Conservation (phyloP, 179 eudicot genomes). For the Amaranthus tricolor region DNA sequence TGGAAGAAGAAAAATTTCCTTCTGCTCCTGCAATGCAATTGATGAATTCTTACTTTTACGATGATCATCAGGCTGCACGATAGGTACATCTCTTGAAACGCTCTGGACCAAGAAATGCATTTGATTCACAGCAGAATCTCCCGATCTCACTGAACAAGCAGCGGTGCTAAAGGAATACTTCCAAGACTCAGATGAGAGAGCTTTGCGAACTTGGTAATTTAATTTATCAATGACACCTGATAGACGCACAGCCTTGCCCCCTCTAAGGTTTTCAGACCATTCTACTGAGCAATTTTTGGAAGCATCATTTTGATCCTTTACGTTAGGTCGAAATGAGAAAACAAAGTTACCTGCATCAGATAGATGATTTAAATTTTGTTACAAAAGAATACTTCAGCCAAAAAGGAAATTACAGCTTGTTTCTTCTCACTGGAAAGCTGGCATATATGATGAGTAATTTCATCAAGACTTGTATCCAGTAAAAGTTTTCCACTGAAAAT, state of each 20-base stretch:
- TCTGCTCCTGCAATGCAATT: constrained; percentile 75
- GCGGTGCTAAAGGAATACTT: constrained; percentile 64
- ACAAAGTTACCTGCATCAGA: constrained; percentile 74
- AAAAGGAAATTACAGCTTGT: not conserved
- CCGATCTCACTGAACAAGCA: constrained; percentile 58
- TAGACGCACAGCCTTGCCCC: constrained; percentile 79
- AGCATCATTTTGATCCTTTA: constrained; percentile 34
- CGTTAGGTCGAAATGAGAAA: constrained; percentile 79
- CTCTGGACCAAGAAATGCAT: constrained; percentile 82
- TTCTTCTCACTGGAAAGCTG: not conserved
- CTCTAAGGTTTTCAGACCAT: constrained; percentile 83
- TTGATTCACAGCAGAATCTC: constrained; percentile 45
- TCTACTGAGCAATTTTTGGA: constrained; percentile 46
- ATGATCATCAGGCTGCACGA: constrained; percentile 54
- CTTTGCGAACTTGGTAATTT: constrained; percentile 75
- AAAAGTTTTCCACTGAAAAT: not conserved
- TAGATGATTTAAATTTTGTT: not conserved
- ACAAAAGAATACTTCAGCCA: not conserved
- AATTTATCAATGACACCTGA: constrained; percentile 89
- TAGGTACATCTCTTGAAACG: constrained; percentile 63
- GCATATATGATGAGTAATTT: not conserved
- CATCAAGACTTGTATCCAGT: not conserved
- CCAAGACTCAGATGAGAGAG: constrained; percentile 54
- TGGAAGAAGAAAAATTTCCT: constrained; percentile 88
- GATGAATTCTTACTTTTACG: constrained; percentile 48